Evolutionary conservation across 371 early-diverging fungal genomes (phyloP).

Genomic region (Mucor piriformis): DNA sequence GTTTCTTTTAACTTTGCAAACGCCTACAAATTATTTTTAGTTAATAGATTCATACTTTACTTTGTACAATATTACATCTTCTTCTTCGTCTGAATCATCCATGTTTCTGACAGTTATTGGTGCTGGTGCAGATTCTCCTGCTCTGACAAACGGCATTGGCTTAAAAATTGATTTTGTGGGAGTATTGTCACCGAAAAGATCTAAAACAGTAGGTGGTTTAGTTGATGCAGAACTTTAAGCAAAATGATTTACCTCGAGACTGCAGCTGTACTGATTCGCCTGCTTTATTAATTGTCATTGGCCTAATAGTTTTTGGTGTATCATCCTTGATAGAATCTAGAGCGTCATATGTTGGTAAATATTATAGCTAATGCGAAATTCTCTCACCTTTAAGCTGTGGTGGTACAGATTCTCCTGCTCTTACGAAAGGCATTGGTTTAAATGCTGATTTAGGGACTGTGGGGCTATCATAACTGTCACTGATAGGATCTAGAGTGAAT

Average conservation of each 20-base stretch:
- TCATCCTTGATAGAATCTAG: too few species aligned
- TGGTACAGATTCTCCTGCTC: conserved; percentile 32
- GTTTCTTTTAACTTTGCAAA: conserved; percentile 31
- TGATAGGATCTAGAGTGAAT: conserved; percentile 9
- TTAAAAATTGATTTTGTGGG: conserved; percentile 33
- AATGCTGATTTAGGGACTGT: not conserved
- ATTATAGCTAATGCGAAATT: too few species aligned
- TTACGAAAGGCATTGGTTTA: conserved; percentile 6
- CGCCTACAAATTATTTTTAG: conserved; percentile 16
- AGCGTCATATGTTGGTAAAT: too few species aligned
- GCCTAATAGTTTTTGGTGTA: too few species aligned
- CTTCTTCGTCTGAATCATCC: conserved; percentile 33
- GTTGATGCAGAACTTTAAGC: too few species aligned
- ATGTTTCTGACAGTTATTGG: not conserved
- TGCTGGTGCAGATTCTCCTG: conserved; percentile 27
- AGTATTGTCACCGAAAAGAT: not conserved
- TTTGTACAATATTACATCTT: conserved; percentile 28
- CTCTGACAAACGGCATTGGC: conserved; percentile 51
- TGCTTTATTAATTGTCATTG: too few species aligned
- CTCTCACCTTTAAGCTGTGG: not conserved
- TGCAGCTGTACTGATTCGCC: too few species aligned
- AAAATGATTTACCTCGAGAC: too few species aligned
- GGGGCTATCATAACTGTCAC: not conserved
- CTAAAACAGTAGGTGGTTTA: too few species aligned
- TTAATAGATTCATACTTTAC: not conserved